Conservation (phyloP, 495 filamentous ascomycete species). For the Chaetomium tenue region DNA sequence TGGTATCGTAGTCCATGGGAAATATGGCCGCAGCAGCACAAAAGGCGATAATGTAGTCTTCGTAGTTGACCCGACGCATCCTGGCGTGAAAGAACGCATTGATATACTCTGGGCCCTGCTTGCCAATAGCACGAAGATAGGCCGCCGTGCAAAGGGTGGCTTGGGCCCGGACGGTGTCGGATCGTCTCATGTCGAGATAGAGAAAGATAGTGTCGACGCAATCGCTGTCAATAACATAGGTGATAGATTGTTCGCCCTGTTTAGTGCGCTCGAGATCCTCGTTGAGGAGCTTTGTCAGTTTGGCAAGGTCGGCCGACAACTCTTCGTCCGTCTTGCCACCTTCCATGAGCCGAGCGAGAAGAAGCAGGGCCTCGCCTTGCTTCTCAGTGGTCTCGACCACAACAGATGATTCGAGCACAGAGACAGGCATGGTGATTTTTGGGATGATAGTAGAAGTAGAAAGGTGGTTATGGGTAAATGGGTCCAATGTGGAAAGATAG, state of each 20-base stretch:
- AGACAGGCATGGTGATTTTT: slow-evolving; percentile 17
- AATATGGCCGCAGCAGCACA: slow-evolving; percentile 86
- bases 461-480: not conserved
- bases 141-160: slow-evolving; percentile 74
- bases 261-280: slow-evolving; percentile 44
- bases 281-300: slow-evolving; percentile 51
- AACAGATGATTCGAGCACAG: too few relatives aligned
- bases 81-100: slow-evolving; percentile 61
- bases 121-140: slow-evolving; percentile 71
- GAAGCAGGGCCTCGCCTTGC: slow-evolving; percentile 50
- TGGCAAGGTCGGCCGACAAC: slow-evolving; percentile 47
- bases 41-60: slow-evolving; percentile 70
- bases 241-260: slow-evolving; percentile 49
- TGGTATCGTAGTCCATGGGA: slow-evolving; percentile 70
- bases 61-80: slow-evolving; percentile 51
- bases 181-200: slow-evolving; percentile 72
- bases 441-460: not conserved
- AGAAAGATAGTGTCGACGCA: slow-evolving; percentile 75
- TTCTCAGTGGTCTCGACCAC: too few relatives aligned
- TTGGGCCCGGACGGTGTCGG: slow-evolving; percentile 64
- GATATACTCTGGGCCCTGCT: slow-evolving; percentile 63
- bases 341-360: slow-evolving; percentile 56
- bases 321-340: slow-evolving; percentile 56
- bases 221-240: slow-evolving; percentile 69
- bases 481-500: not conserved